Base-by-base conservation (phyloP, 768 basidiomycete species). In the Suillus tomentosus region DNA sequence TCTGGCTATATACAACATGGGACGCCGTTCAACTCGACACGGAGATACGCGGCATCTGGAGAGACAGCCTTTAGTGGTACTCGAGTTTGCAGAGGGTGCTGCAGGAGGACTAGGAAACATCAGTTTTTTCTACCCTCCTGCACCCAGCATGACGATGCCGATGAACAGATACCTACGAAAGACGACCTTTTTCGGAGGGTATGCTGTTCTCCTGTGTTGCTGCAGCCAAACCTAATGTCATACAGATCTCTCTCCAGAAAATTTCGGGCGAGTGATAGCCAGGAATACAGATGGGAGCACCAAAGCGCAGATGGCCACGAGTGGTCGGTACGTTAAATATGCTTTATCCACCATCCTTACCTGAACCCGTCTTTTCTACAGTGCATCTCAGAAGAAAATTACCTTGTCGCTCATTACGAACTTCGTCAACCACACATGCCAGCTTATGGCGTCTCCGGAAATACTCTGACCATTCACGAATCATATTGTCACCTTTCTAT, bases 271-370 rank as follows among this genome's bases (percentile, higher is more conserved):
- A 86, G 86, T 47, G 88, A 91, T 71, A 89, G 89, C 40, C 80
- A 80, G 34, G 89, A 91, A 69, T 91, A 91, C 68, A 80, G 80
- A 72, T 92, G 90, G 90, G 81, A 82, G 36, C 78, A 85, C 74
- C 81, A 81, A 37, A 78, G 78, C 47, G 73, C 81, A 37, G 79
- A 80, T 9, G 86, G 82, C 19, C 89, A 90, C 64, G 89, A 91
- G 76, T 92, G 90, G 90, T 81, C 89, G 72, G 90, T 92, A 73
- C 72, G 90, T 82, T 24, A n/a, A 51, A 34, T 59, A 15, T 64
- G 15, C 61, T 22, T 51, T 53, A 27, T 64, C n/a, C 27, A 45
- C 40, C 53, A 48, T 53, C 67, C 31, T 63, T 56, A 67, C 43
- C 48, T 58, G 42, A 60, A 59, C 40, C 48, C 43, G 43, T 61